Percentiles rank a stretch among this genome's conserved stretches.
Evolutionary conservation across 352 stramenopile genomes (phyloP).

Genomic region (Pythium vanterpoolii): DNA sequence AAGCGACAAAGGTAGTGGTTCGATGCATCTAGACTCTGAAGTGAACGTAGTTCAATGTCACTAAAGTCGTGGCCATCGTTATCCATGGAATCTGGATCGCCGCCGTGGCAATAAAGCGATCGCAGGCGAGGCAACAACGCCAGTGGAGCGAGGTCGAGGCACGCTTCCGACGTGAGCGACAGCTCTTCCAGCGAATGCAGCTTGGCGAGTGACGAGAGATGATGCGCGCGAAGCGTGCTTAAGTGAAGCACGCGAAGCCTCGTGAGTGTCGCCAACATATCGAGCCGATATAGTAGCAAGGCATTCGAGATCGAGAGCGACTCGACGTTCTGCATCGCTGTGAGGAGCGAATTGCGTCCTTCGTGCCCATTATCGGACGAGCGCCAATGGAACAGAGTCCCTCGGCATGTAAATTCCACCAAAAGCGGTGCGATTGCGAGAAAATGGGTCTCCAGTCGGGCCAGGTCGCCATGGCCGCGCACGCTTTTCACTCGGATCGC

Average conservation of each 20-base stretch:
- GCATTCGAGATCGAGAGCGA: background rate
- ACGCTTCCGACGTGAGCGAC: conserved; percentile 3
- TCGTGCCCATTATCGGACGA: background rate
- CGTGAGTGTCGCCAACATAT: background rate
- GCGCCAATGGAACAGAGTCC: background rate
- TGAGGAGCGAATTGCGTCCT: too few species aligned
- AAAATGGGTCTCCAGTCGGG: background rate
- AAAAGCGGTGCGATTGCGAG: background rate
- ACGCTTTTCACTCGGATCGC: background rate
- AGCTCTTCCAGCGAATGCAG: conserved; percentile 3
- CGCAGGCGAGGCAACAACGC: background rate
- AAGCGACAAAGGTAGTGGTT: conserved; percentile 10
- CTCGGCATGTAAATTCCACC: background rate
- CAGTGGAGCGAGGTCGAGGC: conserved; percentile 7
- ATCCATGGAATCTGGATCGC: conserved; percentile 13
- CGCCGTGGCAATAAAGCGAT: conserved; percentile 7
- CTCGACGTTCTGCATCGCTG: too few species aligned
- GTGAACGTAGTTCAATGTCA: background rate
- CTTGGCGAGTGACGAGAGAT: background rate
- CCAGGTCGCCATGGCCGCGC: background rate
- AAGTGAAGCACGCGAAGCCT: conserved; percentile 1
- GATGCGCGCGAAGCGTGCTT: background rate
- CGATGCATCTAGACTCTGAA: conserved; percentile 11
- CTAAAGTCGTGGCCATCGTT: background rate
- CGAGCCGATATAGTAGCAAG: background rate